Conservation (phyloP, 1,284 basidiomycete genomes). For the Inonotus obliquus region DNA sequence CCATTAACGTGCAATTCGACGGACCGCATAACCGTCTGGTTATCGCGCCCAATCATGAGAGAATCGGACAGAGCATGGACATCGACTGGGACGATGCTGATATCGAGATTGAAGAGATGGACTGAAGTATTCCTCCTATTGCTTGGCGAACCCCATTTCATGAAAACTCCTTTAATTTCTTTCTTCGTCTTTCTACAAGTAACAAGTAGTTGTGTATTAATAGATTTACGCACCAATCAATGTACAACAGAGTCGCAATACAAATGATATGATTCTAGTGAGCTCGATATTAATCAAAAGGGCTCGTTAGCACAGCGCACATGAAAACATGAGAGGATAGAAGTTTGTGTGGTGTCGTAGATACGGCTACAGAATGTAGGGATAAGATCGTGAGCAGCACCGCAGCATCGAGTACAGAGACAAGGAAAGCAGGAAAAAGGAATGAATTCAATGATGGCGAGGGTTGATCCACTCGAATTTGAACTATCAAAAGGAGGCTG, state of each 20-base stretch:
- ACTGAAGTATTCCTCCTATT: conserved; percentile 32
- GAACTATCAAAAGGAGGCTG: not conserved
- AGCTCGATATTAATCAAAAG: not conserved
- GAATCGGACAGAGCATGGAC: conserved; percentile 51
- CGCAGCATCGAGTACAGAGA: not conserved
- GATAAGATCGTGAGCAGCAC: not conserved
- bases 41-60: conserved; percentile 85
- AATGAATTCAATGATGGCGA: not conserved
- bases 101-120: conserved; percentile 77
- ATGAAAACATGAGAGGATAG: not conserved
- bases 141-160: too few relatives aligned
- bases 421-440: not conserved
- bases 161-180: too few relatives aligned
- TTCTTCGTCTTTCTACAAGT: too few relatives aligned
- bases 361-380: not conserved
- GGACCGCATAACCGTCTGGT: conserved; percentile 77
- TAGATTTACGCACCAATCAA: not conserved
- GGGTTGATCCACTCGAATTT: conserved; percentile 12
- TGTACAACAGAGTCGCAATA: not conserved
- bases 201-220: not conserved
- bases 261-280: not conserved
- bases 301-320: not conserved
- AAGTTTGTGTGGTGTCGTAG: not conserved
- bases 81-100: conserved; percentile 51
- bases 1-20: conserved; percentile 76